Percentiles rank a stretch among this genome's conserved stretches.
Conservation (phyloP, 805 yeast species). For the Saturnispora bothae region DNA sequence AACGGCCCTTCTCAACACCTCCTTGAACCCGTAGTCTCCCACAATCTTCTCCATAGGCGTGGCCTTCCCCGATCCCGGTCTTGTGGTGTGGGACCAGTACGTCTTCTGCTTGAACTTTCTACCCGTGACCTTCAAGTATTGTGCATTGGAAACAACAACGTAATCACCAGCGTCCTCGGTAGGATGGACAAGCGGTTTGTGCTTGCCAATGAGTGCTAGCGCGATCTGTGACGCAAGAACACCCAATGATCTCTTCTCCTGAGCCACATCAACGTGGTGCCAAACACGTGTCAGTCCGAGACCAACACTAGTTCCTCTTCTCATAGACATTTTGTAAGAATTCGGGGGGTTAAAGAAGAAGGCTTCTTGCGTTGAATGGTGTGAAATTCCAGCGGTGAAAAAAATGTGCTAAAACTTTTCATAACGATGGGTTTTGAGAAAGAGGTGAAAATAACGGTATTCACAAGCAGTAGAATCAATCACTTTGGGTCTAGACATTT, state of each 20-base stretch:
- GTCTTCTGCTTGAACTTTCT: slow-evolving; percentile 69
- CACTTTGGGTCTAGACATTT: too few species aligned
- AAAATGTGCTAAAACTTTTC: too few species aligned
- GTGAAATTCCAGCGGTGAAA: too few species aligned
- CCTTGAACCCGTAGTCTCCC: slow-evolving; percentile 78
- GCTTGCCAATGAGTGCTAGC: slow-evolving; percentile 85
- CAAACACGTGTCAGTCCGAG: slow-evolving; percentile 64
- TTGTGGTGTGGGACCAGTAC: slow-evolving; percentile 81
- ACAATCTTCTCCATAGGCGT: slow-evolving; percentile 71
- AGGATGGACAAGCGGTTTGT: slow-evolving; percentile 79
- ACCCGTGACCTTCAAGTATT: slow-evolving; percentile 74
- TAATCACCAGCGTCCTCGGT: slow-evolving; percentile 89
- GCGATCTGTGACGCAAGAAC: slow-evolving; percentile 88
- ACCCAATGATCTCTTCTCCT: slow-evolving; percentile 80
- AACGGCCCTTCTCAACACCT: slow-evolving; percentile 76
- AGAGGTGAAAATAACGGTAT: too few species aligned
- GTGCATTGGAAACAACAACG: slow-evolving; percentile 91
- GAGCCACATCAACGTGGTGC: slow-evolving; percentile 91
- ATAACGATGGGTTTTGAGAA: too few species aligned
- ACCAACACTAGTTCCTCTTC: slow-evolving; percentile 32
- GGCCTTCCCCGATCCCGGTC: slow-evolving; percentile 83
- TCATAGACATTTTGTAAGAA: slow-evolving; percentile 32
- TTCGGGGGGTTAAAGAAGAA: too few species aligned
- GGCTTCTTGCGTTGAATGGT: background rate
- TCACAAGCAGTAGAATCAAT: too few species aligned